These are phyloP conservation scores for Cladophialophora yegresii DNA, from an alignment of 2,329 filamentous ascomycete species.

Conservation along the genomic window DNA sequence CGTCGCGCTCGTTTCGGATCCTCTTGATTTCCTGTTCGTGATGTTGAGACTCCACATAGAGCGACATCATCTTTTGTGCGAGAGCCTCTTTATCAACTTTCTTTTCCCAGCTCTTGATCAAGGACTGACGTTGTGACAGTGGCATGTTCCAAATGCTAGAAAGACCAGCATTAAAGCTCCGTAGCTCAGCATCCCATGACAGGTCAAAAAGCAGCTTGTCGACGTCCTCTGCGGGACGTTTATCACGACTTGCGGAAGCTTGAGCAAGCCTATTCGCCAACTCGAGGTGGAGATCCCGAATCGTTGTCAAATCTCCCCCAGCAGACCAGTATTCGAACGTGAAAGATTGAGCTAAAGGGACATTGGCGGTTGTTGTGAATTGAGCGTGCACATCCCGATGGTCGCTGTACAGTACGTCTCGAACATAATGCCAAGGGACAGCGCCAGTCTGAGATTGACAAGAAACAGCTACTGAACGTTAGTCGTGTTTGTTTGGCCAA, in stretches of 20 bases:
- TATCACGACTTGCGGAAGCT: neutral
- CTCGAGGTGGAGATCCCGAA: constrained; percentile 36
- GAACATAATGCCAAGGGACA: constrained; percentile 28
- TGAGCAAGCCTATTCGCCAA: constrained; percentile 27
- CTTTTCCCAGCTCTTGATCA: constrained; percentile 30
- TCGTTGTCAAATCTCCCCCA: constrained; percentile 37
- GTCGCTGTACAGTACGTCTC: constrained; percentile 13
- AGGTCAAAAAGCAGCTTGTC: constrained; percentile 23
- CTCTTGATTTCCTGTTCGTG: constrained; percentile 31
- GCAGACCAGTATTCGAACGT: constrained; percentile 38
- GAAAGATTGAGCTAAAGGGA: constrained; percentile 29
- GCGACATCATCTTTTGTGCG: constrained; percentile 16
- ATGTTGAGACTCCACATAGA: constrained; percentile 22
- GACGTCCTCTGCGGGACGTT: constrained; percentile 12
- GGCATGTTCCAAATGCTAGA: constrained; percentile 32
- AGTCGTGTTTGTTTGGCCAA: neutral
- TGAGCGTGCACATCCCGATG: constrained; percentile 28
- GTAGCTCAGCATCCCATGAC: constrained; percentile 17
- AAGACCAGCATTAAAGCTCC: constrained; percentile 19
- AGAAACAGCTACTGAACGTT: constrained; percentile 16
- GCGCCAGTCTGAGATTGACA: constrained; percentile 18
- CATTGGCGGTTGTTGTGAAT: constrained; percentile 17
- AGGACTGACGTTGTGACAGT: constrained; percentile 22
- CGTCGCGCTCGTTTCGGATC: constrained; percentile 32
- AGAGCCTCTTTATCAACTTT: constrained; percentile 28